Evolutionary conservation across 2,329 filamentous ascomycete genomes (phyloP).

Genomic region (Ambrosiella cleistominuta): DNA sequence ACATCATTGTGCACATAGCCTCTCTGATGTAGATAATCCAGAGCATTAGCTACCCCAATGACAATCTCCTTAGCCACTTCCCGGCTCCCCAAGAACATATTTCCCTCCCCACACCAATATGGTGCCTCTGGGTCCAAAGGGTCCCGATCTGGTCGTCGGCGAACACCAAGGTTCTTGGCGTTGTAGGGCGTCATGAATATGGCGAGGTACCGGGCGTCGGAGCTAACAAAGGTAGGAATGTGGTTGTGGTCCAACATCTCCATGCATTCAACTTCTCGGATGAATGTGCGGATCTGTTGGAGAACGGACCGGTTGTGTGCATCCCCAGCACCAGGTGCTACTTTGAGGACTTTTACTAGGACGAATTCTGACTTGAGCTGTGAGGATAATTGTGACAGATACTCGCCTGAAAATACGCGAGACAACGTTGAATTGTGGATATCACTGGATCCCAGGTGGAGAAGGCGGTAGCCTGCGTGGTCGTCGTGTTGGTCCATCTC

Average conservation of each 20-base stretch:
- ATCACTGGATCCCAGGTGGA: not conserved
- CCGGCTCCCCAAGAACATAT: conserved; percentile 32
- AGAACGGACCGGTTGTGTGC: conserved; percentile 19
- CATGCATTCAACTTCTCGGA: conserved; percentile 39
- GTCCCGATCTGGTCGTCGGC: conserved; percentile 31
- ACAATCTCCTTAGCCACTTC: conserved; percentile 23
- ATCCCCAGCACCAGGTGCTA: not conserved
- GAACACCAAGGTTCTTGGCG: conserved; percentile 31
- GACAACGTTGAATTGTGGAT: conserved; percentile 4
- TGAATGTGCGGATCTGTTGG: conserved; percentile 41
- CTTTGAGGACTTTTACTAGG: conserved; percentile 6
- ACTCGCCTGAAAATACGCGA: not conserved
- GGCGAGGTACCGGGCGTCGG: conserved; percentile 41
- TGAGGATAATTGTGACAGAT: not conserved
- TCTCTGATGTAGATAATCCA: conserved; percentile 38
- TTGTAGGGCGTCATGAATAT: conserved; percentile 46
- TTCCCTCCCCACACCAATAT: conserved; percentile 13
- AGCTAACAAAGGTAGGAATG: conserved; percentile 40
- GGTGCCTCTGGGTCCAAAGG: conserved; percentile 17
- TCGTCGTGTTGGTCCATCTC: not conserved
- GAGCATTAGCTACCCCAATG: conserved; percentile 31
- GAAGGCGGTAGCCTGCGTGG: conserved; percentile 1
- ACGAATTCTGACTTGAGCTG: not conserved
- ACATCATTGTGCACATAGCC: conserved; percentile 43
- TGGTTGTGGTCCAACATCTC: conserved; percentile 37